Percentiles rank a stretch among this genome's conserved stretches.
phyloP scores from a whole-genome alignment of 139 green algal genomes.

The Pleodorina starrii region DNA sequence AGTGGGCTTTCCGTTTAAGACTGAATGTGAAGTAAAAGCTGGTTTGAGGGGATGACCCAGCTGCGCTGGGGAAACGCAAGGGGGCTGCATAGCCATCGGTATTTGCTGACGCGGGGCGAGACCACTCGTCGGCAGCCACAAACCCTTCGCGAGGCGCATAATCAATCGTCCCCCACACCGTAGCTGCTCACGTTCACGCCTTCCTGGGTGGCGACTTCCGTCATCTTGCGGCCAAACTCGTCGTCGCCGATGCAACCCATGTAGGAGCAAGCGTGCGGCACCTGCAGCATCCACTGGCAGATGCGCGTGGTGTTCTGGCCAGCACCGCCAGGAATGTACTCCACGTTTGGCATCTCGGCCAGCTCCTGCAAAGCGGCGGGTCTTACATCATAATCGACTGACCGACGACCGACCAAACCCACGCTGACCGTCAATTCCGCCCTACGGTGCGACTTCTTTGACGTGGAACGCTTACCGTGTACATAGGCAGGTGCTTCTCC shows the following conservation, averaged over 20 bases:
- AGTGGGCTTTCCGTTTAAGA: too few relatives aligned
- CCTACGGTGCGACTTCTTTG: neutral
- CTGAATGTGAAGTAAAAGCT: too few relatives aligned
- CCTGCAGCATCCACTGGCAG: constrained; percentile 98
- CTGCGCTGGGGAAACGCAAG: too few relatives aligned
- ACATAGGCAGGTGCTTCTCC: constrained; percentile 97
- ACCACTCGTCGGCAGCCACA: too few relatives aligned
- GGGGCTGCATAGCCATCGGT: too few relatives aligned
- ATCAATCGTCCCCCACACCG: too few relatives aligned
- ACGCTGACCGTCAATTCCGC: neutral
- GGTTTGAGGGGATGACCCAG: too few relatives aligned
- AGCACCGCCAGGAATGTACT: constrained; percentile 98
- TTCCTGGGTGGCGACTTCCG: constrained; percentile 75
- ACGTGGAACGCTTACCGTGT: constrained; percentile 63
- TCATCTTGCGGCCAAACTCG: constrained; percentile 91
- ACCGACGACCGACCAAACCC: neutral
- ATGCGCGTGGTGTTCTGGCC: constrained; percentile 98
- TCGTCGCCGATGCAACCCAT: constrained; percentile 98
- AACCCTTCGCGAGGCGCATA: too few relatives aligned
- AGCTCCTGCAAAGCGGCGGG: constrained; percentile 80
- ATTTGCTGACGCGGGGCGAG: too few relatives aligned
- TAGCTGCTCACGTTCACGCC: constrained; percentile 80
- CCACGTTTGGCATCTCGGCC: constrained; percentile 79
- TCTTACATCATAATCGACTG: neutral
- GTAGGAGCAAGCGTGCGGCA: constrained; percentile 88